Percentiles rank a stretch among this genome's conserved stretches.
Conservation (phyloP, 768 basidiomycete genomes). For the Boletus subparvulus region DNA sequence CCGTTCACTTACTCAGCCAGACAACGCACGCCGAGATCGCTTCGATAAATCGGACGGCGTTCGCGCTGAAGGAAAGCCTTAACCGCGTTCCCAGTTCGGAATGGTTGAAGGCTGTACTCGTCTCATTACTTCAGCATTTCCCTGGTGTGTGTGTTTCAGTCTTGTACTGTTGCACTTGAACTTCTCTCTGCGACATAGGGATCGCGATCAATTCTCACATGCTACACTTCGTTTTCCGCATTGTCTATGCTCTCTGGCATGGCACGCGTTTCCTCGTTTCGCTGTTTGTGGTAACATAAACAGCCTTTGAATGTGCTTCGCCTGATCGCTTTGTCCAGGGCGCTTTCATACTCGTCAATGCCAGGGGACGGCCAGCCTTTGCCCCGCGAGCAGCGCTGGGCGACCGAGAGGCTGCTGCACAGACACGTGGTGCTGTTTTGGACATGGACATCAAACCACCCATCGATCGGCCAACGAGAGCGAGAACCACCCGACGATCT, state of each 20-base stretch:
- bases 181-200: slow-evolving; percentile 11
- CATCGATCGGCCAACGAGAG: slow-evolving; percentile 2
- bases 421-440: neutral
- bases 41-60: slow-evolving; percentile 47
- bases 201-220: slow-evolving; percentile 26
- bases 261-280: slow-evolving; percentile 37
- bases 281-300: slow-evolving; percentile 40
- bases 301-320: neutral
- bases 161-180: neutral
- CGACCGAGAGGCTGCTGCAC: neutral
- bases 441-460: slow-evolving; percentile 9
- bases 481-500: slow-evolving; percentile 3
- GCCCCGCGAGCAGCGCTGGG: neutral
- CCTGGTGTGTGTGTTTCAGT: slow-evolving; percentile 24
- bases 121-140: slow-evolving; percentile 13
- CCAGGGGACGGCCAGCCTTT: slow-evolving; percentile 19
- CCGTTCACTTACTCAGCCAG: slow-evolving; percentile 38
- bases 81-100: slow-evolving; percentile 14
- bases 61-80: slow-evolving; percentile 29
- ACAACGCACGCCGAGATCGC: slow-evolving; percentile 44
- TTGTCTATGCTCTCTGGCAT: slow-evolving; percentile 32
- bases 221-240: slow-evolving; percentile 25
- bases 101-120: slow-evolving; percentile 22
- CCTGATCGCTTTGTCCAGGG: slow-evolving; percentile 32
- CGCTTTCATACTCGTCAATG: slow-evolving; percentile 34